phyloP scores from a whole-genome alignment of 352 stramenopile genomes.

The Phytophthora colocasiae region DNA sequence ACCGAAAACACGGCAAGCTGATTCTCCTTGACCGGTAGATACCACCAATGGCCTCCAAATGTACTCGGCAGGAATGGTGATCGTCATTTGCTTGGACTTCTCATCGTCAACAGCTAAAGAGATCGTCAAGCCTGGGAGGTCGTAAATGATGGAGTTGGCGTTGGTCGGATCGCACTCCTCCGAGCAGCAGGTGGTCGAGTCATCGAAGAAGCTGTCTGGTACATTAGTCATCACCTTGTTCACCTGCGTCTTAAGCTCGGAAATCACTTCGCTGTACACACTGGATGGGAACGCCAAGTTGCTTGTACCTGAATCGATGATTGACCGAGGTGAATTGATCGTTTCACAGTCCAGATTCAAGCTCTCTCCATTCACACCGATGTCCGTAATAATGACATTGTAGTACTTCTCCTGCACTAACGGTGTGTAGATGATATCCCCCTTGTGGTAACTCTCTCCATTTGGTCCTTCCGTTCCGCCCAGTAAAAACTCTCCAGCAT shows the following conservation, averaged over 20 bases:
- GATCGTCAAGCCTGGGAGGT: constrained; percentile 66
- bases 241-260: constrained; percentile 64
- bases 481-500: constrained; percentile 69
- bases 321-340: constrained; percentile 75
- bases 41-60: constrained; percentile 85
- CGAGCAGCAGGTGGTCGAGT: constrained; percentile 74
- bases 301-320: constrained; percentile 84
- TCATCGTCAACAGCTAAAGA: constrained; percentile 62
- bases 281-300: constrained; percentile 80
- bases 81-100: constrained; percentile 66
- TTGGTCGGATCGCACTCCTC: constrained; percentile 75
- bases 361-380: constrained; percentile 56
- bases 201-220: constrained; percentile 70
- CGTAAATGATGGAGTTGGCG: constrained; percentile 60
- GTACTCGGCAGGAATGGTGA: constrained; percentile 81
- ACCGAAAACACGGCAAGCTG: constrained; percentile 76
- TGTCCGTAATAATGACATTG: constrained; percentile 79
- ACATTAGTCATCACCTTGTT: constrained; percentile 48
- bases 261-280: constrained; percentile 68
- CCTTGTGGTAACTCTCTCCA: constrained; percentile 63
- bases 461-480: constrained; percentile 57
- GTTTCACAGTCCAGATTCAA: constrained; percentile 61
- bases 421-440: constrained; percentile 74
- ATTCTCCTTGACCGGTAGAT: constrained; percentile 43
- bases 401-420: constrained; percentile 82